Percentiles rank a stretch among this genome's conserved stretches.
phyloP scores from a whole-genome alignment of 306 rosid genomes.

The Sicyos baderoa region DNA sequence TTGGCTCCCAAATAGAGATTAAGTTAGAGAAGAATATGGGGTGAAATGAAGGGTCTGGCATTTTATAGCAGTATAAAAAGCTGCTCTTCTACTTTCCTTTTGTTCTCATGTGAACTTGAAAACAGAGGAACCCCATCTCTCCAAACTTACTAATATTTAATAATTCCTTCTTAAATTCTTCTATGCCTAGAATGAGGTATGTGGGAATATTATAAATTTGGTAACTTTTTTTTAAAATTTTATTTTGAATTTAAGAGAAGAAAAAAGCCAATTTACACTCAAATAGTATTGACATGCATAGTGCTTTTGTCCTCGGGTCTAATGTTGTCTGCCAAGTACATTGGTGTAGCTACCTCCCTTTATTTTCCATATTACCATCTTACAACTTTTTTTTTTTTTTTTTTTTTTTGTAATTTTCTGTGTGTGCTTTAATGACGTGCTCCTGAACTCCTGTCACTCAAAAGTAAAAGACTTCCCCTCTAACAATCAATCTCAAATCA shows the following conservation, averaged over 20 bases:
- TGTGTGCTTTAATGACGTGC: constrained; percentile 9
- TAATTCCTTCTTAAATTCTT: constrained; percentile 13
- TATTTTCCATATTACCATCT: background rate
- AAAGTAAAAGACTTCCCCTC: background rate
- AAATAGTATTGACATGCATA: background rate
- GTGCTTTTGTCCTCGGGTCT: constrained; percentile 11
- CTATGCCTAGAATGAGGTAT: constrained; percentile 3
- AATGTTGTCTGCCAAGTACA: constrained; percentile 18
- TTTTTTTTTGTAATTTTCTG: background rate
- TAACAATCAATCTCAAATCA: background rate
- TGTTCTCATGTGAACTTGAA: constrained; percentile 32
- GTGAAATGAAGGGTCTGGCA: constrained; percentile 23
- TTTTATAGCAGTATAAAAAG: constrained; percentile 38
- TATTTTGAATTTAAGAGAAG: background rate
- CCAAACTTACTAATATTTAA: constrained; percentile 4
- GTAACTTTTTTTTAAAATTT: background rate
- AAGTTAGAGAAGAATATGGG: constrained; percentile 23
- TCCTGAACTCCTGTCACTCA: background rate
- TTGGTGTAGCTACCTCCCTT: background rate
- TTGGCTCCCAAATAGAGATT: constrained; percentile 21
- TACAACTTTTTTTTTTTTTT: no score
- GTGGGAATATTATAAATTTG: background rate
- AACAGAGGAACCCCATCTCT: constrained; percentile 10
- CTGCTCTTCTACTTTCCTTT: constrained; percentile 19
- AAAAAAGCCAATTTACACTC: background rate